Evolutionary conservation across 1,284 basidiomycete genomes (phyloP).

Genomic region (Vanrija pseudolonga): DNA sequence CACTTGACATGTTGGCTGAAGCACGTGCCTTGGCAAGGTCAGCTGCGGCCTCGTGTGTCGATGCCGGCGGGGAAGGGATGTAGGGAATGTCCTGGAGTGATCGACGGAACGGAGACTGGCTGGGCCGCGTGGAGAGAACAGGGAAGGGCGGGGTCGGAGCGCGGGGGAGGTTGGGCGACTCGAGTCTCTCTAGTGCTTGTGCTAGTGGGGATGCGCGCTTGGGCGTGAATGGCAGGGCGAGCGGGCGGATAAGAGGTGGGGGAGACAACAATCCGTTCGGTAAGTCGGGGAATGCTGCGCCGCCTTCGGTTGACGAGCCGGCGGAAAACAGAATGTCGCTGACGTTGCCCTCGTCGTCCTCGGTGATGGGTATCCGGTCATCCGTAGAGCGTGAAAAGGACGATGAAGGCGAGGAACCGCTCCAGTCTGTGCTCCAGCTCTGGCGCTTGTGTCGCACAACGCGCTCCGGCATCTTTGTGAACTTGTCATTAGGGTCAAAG

Average conservation of each 20-base stretch:
- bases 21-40: constrained; percentile 13
- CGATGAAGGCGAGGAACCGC: constrained; percentile 2
- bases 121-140: background rate
- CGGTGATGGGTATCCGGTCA: background rate
- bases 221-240: constrained; percentile 5
- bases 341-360: constrained; percentile 14
- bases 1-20: constrained; percentile 11
- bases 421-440: constrained; percentile 18
- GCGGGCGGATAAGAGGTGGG: background rate
- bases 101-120: constrained; percentile 11
- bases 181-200: constrained; percentile 12
- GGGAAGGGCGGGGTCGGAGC: constrained; percentile 6
- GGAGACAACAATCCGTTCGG: background rate
- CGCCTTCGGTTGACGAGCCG: background rate
- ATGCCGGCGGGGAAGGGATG: constrained; percentile 10
- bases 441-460: constrained; percentile 31
- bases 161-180: background rate
- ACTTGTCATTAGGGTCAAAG: constrained; percentile 25
- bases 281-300: background rate
- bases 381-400: background rate
- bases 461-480: constrained; percentile 36
- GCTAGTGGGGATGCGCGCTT: constrained; percentile 13
- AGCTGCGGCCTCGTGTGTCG: constrained; percentile 11
- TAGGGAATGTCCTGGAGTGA: constrained; percentile 18
- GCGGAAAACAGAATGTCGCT: background rate